Percentiles rank a stretch among this genome's conserved stretches.
Evolutionary conservation across 805 yeast genomes (phyloP).

Genomic region (Helenozyma baotianmanensis): DNA sequence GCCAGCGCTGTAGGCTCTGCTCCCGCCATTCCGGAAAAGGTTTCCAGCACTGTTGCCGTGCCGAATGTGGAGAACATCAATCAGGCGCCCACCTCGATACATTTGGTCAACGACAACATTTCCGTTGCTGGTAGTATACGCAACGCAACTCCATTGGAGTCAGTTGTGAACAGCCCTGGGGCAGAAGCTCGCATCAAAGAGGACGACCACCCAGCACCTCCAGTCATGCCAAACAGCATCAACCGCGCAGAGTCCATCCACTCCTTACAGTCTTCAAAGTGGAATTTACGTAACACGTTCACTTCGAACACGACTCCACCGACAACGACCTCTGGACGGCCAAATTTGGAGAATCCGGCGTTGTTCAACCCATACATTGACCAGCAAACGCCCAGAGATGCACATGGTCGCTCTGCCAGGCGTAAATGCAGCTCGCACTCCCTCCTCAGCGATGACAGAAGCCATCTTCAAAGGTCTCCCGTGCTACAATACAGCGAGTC

Average conservation of each 20-base stretch:
- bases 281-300: slow-evolving; percentile 9
- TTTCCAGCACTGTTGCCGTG: not conserved
- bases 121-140: slow-evolving; percentile 12
- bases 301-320: slow-evolving; percentile 15
- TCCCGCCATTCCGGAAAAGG: not conserved
- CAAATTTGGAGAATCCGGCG: slow-evolving; percentile 16
- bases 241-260: slow-evolving; percentile 19
- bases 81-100: slow-evolving; percentile 10
- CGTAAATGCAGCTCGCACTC: slow-evolving; percentile 12
- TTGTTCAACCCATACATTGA: slow-evolving; percentile 24
- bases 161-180: slow-evolving; percentile 6
- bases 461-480: slow-evolving; percentile 7
- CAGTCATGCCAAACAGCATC: not conserved
- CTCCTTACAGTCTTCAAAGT: slow-evolving; percentile 19
- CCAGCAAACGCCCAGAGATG: no score
- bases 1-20: no score
- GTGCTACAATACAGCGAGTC: slow-evolving; percentile 7
- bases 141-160: slow-evolving; percentile 7
- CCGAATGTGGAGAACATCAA: slow-evolving; percentile 8
- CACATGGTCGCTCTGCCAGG: not conserved
- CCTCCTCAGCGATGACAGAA: slow-evolving; percentile 11
- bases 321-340: slow-evolving; percentile 2
- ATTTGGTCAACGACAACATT: slow-evolving; percentile 10
- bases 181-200: slow-evolving; percentile 7
- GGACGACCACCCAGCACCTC: slow-evolving; percentile 4